Conservation (phyloP, 257 asterid species). For the Solanum bulbocastanum region DNA sequence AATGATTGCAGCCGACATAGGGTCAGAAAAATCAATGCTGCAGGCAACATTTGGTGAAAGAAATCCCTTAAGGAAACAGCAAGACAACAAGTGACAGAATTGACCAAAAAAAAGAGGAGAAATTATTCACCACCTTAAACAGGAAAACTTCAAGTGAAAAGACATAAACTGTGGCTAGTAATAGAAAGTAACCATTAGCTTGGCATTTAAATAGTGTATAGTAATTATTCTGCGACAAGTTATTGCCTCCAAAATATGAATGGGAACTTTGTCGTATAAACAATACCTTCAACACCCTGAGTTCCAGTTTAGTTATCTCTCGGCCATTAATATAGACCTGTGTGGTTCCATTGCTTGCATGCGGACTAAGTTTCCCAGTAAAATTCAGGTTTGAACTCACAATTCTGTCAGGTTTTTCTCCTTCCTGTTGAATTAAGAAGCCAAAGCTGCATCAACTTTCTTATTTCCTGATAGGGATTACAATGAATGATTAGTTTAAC, state of each 20-base stretch:
- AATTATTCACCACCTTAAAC: neutral
- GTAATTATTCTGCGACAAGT: neutral
- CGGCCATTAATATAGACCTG: constrained; percentile 25
- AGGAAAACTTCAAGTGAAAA: neutral
- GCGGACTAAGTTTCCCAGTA: constrained; percentile 76
- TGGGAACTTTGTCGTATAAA: neutral
- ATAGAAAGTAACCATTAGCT: neutral
- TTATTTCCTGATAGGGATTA: neutral
- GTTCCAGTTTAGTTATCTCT: constrained; percentile 26
- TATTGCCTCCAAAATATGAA: neutral
- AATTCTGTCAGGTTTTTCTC: constrained; percentile 76
- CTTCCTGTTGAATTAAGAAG: constrained; percentile 52
- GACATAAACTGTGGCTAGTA: neutral
- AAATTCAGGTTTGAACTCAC: constrained; percentile 80
- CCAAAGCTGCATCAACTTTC: constrained; percentile 19
- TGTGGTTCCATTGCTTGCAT: constrained; percentile 44
- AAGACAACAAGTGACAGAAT: neutral
- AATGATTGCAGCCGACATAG: neutral
- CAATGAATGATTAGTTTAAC: neutral
- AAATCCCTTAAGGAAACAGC: neutral
- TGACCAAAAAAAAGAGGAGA: neutral
- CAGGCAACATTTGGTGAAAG: neutral
- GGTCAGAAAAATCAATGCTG: neutral
- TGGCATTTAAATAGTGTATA: neutral
- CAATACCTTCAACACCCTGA: constrained; percentile 18